phyloP scores from a whole-genome alignment of 441 rosid genomes.

The Cnidoscolus chayamansa region DNA sequence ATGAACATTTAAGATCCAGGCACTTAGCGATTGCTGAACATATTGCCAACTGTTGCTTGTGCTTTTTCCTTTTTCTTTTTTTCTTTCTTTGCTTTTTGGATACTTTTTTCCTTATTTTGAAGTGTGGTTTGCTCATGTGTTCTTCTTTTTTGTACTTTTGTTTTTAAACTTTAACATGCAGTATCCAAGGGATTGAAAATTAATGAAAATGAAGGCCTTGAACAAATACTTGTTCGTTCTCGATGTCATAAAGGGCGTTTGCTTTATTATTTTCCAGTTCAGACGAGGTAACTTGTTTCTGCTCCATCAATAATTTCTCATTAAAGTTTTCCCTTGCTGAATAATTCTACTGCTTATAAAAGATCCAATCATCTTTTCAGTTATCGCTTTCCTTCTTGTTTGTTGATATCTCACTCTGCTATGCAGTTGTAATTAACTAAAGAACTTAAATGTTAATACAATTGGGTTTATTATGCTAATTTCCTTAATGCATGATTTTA shows the following conservation, averaged over 20 bases:
- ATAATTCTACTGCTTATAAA: not conserved
- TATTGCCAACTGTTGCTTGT: constrained; percentile 8
- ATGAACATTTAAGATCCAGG: not conserved
- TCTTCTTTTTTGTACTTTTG: not conserved
- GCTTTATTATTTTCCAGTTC: constrained; percentile 83
- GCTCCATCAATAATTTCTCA: not conserved
- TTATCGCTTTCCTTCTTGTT: not conserved
- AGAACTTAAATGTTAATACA: not conserved
- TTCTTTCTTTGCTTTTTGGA: not conserved
- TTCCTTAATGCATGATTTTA: not conserved
- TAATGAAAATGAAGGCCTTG: constrained; percentile 52
- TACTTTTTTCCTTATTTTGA: not conserved
- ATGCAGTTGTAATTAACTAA: constrained; percentile 8
- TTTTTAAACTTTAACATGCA: constrained; percentile 29
- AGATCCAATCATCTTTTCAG: constrained; percentile 5
- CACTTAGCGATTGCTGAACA: not conserved
- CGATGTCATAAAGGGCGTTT: constrained; percentile 92
- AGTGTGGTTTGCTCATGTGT: not conserved
- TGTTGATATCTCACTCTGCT: not conserved
- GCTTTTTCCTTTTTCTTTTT: not conserved
- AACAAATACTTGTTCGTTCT: constrained; percentile 63
- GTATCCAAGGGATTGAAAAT: constrained; percentile 54
- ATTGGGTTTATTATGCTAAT: not conserved
- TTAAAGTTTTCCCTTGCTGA: constrained; percentile 13
- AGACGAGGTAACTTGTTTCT: constrained; percentile 40